Base-by-base conservation (phyloP, 2,329 filamentous ascomycete species). In the Penicillium sp. region DNA sequence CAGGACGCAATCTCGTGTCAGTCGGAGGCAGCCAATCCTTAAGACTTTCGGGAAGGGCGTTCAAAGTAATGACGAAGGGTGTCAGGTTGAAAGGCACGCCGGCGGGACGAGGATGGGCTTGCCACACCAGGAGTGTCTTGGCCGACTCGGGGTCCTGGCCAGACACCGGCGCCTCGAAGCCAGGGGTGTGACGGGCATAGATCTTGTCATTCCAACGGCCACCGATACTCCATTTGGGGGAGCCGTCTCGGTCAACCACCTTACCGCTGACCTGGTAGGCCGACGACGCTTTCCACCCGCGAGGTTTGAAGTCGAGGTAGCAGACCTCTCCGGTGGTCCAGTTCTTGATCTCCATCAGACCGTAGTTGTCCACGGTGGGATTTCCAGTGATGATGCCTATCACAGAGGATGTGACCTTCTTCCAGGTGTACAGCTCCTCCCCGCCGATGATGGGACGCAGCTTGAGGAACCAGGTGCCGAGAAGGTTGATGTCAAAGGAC, bases 131-230 rank as follows among this genome's bases (percentile, higher is more conserved):
- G 74, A 95, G 91, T 0, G 89, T 91, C 65, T 89, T 86, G 9
- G 66, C 62, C n/a, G 86, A 83, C 53, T 70, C 66, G 8, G 65
- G 65, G 81, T 88, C 69, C 66, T 79, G 58, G 78, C 81, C 68
- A 70, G 82, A 64, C 38, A 66, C 62, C 47, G 66, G 49, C 23
- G 80, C 88, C 68, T 97, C 90, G 66, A 87, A 96, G 4, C 92
- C 93, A 0, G 92, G 91, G 0, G 92, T 96, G 57, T 92, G 80
- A 25, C 93, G 88, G 5, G 92, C 93, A 67, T 96, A 98, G 50
- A 98, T 85, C 72, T 92, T 95, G 66, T 95, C 93, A 70, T 97
- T 97, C 93, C 93, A 98, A 31, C 90, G 85, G 1, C 93, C 93
- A 35, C 92, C 93, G 53, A 98, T 83, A 66, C 86, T 91, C 81